A percentile compares a stretch with the other conserved stretches of the same genome.
phyloP scores from a whole-genome alignment of 805 yeast genomes.

The Cyberlindnera xylosilytica region DNA sequence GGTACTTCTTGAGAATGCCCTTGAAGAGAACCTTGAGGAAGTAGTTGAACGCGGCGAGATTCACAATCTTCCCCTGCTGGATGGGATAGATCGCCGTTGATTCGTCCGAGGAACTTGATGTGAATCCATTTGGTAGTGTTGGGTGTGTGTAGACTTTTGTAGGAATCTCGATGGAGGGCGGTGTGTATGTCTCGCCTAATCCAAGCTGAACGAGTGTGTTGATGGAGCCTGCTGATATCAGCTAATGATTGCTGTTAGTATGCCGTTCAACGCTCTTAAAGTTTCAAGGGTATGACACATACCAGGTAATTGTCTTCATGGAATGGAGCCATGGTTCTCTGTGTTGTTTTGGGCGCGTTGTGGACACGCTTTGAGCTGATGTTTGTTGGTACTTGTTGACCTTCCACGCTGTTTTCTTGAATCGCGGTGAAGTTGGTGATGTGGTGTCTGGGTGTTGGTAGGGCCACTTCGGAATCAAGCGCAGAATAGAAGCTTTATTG shows the following conservation, averaged over 20 bases:
- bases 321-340: slow-evolving; percentile 31
- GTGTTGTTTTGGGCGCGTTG: background rate
- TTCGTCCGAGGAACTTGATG: slow-evolving; percentile 31
- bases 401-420: too few relatives aligned
- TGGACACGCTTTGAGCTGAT: background rate
- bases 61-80: slow-evolving; percentile 55
- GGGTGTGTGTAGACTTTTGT: slow-evolving; percentile 61
- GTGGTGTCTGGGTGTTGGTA: too few relatives aligned
- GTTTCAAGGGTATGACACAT: slow-evolving; percentile 5
- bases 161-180: slow-evolving; percentile 77
- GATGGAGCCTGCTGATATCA: slow-evolving; percentile 78
- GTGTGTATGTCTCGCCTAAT: slow-evolving; percentile 63
- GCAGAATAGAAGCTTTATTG: too few relatives aligned
- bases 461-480: too few relatives aligned
- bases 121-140: slow-evolving; percentile 30
- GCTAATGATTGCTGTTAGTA: slow-evolving; percentile 27
- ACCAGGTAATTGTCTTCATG: slow-evolving; percentile 27
- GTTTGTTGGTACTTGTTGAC: background rate
- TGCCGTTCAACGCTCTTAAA: too few relatives aligned
- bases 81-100: slow-evolving; percentile 59
- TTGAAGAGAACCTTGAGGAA: slow-evolving; percentile 45
- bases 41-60: slow-evolving; percentile 69
- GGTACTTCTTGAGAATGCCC: slow-evolving; percentile 38
- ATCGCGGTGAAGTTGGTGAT: too few relatives aligned
- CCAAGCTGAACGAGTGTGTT: slow-evolving; percentile 79